Base-by-base conservation (phyloP, 116 monocot species). In the Thalassia testudinum region DNA sequence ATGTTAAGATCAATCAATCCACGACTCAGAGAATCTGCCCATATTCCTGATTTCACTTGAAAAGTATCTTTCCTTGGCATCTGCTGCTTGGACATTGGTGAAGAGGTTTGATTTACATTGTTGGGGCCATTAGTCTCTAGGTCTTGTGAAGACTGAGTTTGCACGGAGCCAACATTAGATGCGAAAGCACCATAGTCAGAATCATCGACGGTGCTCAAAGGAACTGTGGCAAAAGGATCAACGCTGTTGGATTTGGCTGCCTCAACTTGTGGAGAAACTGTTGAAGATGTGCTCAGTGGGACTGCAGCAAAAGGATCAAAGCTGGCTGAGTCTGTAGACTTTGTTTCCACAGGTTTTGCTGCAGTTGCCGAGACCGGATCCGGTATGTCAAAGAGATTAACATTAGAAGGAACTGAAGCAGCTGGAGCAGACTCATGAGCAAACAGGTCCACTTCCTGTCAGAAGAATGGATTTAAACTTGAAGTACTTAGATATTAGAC, bases 1-100 rank as follows among this genome's bases (percentile, higher is more conserved):
- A 85, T 85, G 56, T 85, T 81, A 18, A 91, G 66, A 71, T 91
- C 75, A 47, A 91, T 85, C 50, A 91, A 37, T 21, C 85, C 85
- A 49, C 84, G 80, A 42, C 75, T 91, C 54, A 91, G 67, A 38
- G 80, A 81, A 69, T 84, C 85, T 52, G 91, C 78, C 91, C 91
- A 85, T 56, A 91, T 81, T 21, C 78, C 80, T 59, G 81, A 85
- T 49, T 91, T 91, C 24, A 85, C 85, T 52, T 81, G 75, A 60
- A 85, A 91, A 28, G 58, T 50, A 1, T 62, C 70, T 52, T 79
- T 88, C 49, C 60, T 70, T 7, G 50, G 25, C 27, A 45, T 29
- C 38, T 70, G 56, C 26, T 49, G 26, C 20, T 11, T 45, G 28
- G 57, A 22, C 24, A 0, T 17, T 1, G 42, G 30, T 37, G 37